phyloP scores from a whole-genome alignment of 352 stramenopile genomes.

The Phytopythium chamaehyphon region DNA sequence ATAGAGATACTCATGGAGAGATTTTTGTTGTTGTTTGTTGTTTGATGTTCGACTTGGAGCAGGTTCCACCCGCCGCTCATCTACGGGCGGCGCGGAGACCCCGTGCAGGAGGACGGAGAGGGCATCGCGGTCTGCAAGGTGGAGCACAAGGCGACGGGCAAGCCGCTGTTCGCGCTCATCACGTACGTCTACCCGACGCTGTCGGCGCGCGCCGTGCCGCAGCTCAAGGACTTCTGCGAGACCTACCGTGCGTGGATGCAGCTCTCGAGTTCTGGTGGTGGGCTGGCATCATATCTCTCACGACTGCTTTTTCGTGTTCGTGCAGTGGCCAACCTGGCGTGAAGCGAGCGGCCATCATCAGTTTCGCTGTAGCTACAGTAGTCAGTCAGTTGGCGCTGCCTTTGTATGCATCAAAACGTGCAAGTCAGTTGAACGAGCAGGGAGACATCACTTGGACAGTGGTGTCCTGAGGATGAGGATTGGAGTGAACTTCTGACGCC shows the following conservation, averaged over 20 bases:
- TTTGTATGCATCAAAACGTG: background rate
- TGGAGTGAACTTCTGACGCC: too few relatives aligned
- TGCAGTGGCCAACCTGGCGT: slow-evolving; percentile 5
- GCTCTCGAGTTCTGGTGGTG: too few relatives aligned
- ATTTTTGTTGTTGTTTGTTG: too few relatives aligned
- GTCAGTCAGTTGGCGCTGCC: background rate
- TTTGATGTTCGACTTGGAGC: slow-evolving; percentile 1
- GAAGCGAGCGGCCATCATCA: background rate
- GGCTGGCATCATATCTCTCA: too few relatives aligned
- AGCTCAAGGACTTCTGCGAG: slow-evolving; percentile 78
- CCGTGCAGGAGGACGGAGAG: slow-evolving; percentile 57
- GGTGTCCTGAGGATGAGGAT: too few relatives aligned
- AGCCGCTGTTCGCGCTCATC: slow-evolving; percentile 64
- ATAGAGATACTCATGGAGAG: too few relatives aligned
- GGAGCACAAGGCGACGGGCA: slow-evolving; percentile 26
- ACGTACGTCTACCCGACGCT: slow-evolving; percentile 81
- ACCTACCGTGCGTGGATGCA: slow-evolving; percentile 25
- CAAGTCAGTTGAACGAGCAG: too few relatives aligned
- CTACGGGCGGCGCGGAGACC: slow-evolving; percentile 68
- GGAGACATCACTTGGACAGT: too few relatives aligned
- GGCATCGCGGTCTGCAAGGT: slow-evolving; percentile 69
- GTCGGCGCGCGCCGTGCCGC: slow-evolving; percentile 66
- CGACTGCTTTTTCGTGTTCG: background rate
- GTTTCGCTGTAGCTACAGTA: background rate
- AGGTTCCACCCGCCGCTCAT: slow-evolving; percentile 77